A percentile compares a stretch with the other conserved stretches of the same genome.
These are phyloP conservation scores for Pseudogymnoascus sp. DNA, from an alignment of 2,329 filamentous ascomycete species.

Conservation along the genomic window DNA sequence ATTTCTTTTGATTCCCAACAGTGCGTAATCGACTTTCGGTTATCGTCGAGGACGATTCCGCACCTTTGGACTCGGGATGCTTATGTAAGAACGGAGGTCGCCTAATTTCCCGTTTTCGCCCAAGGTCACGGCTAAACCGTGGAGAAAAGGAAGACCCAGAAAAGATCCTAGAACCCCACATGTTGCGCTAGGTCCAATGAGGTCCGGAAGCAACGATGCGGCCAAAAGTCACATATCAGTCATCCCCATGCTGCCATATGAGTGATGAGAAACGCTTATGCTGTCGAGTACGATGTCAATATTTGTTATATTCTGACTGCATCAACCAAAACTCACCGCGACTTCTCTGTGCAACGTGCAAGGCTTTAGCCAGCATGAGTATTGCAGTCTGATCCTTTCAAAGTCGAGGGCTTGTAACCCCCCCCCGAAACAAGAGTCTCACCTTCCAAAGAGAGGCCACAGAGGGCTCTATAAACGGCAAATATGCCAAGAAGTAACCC, in stretches of 20 bases:
- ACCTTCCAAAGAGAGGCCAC: background rate
- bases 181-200: background rate
- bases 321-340: background rate
- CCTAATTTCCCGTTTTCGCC: background rate
- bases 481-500: background rate
- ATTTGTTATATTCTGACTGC: background rate
- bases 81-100: background rate
- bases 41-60: background rate
- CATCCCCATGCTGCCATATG: background rate
- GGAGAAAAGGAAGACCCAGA: background rate
- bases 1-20: background rate
- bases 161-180: background rate
- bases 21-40: background rate
- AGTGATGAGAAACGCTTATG: background rate
- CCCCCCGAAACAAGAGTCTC: background rate
- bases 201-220: background rate
- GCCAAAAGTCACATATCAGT: background rate
- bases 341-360: background rate
- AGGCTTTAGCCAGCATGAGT: background rate
- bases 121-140: background rate
- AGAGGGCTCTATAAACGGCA: background rate
- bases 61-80: background rate
- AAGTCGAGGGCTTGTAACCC: background rate
- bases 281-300: background rate
- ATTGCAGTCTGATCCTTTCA: background rate